These are phyloP conservation scores for Phenoliferia sp. DNA, from an alignment of 1,284 basidiomycete genomes.

Conservation along the genomic window DNA sequence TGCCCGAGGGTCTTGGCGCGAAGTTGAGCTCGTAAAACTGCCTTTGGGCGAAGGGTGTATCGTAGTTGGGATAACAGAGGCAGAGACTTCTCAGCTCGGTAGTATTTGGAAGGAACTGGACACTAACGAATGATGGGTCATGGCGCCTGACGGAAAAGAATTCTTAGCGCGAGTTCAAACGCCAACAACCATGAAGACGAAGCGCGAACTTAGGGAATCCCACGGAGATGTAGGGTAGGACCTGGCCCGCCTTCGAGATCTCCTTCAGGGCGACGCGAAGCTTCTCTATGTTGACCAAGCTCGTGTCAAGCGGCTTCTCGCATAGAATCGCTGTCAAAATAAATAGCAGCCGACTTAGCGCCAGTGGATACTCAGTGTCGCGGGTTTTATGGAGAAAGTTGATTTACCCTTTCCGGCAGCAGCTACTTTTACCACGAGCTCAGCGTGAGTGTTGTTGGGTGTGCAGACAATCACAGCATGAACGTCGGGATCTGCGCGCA, in stretches of 20 bases:
- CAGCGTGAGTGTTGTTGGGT: background rate
- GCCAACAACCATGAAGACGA: background rate
- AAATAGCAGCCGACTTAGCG: too few relatives aligned
- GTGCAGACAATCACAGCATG: background rate
- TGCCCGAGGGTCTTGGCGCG: background rate
- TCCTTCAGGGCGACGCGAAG: background rate
- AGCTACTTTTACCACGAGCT: background rate
- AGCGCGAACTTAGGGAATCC: constrained; percentile 1
- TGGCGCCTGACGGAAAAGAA: background rate
- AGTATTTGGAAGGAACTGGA: background rate
- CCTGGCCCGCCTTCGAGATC: background rate
- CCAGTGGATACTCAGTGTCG: background rate
- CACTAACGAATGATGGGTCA: constrained; percentile 1
- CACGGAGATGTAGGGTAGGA: background rate
- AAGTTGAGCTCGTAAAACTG: background rate
- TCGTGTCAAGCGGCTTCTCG: constrained; percentile 2
- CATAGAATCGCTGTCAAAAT: background rate
- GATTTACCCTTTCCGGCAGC: background rate
- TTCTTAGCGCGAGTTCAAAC: background rate
- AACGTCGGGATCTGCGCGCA: background rate
- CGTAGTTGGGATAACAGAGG: background rate
- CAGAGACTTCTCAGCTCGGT: background rate
- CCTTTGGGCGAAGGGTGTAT: background rate
- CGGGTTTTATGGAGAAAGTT: background rate
- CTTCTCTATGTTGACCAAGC: background rate